Base-by-base conservation (phyloP, 192 early-diverging fungal species). In the Gryganskiella cystojenkinii region DNA sequence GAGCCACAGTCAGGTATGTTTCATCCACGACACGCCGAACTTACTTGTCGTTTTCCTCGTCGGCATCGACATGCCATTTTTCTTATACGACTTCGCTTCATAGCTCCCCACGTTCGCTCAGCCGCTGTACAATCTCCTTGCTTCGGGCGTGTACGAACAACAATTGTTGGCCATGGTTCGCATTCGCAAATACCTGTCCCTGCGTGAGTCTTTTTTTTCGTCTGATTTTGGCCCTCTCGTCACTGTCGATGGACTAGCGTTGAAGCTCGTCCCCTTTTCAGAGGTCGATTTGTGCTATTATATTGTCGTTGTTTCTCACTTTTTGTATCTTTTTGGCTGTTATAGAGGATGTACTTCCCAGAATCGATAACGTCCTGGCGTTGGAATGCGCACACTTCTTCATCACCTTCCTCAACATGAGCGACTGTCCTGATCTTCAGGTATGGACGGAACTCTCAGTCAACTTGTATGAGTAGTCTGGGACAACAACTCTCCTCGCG, bases 291-390 rank as follows among this genome's bases (percentile, higher is more conserved):
- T n/a, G n/a, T n/a, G n/a, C n/a, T n/a, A n/a, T n/a, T n/a, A n/a
- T n/a, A n/a, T n/a, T n/a, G n/a, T n/a, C n/a, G n/a, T n/a, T n/a
- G n/a, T n/a, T n/a, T n/a, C n/a, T n/a, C n/a, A n/a, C n/a, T n/a
- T n/a, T n/a, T n/a, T 19, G 44, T 19, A 17, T 11, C 44, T 19
- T 45, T 17, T 45, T 45, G 44, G 44, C 44, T 45, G 44, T n/a
- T n/a, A n/a, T 61, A 78, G 74, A 78, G 74, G 74, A 78, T 64
- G 74, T 78, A 5, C 31, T 78, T 53, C 74, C 74, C 25, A 67
- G 74, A 28, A 78, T 78, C 28, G 74, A 78, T 45, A 68, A 78
- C 47, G 74, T 78, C 31, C 64, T 78, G 14, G 74, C 74, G 25
- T 40, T 78, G 22, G 74, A 78, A n/a, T 68, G 66, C 56, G 47